Conservation (phyloP, 2,329 filamentous ascomycete species). For the Apiospora hydei region DNA sequence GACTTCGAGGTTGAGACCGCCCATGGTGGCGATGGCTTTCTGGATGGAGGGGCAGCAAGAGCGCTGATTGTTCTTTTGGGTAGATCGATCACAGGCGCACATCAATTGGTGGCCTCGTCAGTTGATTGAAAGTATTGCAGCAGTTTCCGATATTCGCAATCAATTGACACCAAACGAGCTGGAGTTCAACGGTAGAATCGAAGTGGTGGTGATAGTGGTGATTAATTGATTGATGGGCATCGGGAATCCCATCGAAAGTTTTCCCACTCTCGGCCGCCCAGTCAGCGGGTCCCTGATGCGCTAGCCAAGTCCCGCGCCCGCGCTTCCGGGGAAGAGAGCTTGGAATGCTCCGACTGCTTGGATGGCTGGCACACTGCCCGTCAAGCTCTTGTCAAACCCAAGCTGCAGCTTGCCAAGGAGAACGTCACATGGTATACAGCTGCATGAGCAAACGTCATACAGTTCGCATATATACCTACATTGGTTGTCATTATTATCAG, state of each 20-base stretch:
- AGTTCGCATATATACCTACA: neutral
- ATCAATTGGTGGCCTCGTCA: neutral
- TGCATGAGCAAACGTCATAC: neutral
- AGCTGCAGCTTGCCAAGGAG: conserved; percentile 9
- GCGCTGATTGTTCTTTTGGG: neutral
- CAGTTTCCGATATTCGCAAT: neutral
- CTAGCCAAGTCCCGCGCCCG: neutral
- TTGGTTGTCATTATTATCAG: neutral
- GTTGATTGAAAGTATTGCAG: neutral
- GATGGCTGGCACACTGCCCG: neutral
- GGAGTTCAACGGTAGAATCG: neutral
- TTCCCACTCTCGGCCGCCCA: conserved; percentile 18
- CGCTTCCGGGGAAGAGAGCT: neutral
- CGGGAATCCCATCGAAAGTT: conserved; percentile 1
- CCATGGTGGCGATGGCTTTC: conserved; percentile 58
- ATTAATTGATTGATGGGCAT: neutral
- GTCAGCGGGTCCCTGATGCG: neutral
- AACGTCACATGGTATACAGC: neutral
- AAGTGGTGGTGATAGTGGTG: neutral
- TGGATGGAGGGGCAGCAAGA: neutral
- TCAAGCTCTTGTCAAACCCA: neutral
- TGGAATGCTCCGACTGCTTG: neutral
- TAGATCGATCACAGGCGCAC: neutral
- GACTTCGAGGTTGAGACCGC: conserved; percentile 88
- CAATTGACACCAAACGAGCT: neutral